These are phyloP conservation scores for Penicillium macrosclerotiorum DNA, from an alignment of 495 filamentous ascomycete genomes.

Conservation along the genomic window DNA sequence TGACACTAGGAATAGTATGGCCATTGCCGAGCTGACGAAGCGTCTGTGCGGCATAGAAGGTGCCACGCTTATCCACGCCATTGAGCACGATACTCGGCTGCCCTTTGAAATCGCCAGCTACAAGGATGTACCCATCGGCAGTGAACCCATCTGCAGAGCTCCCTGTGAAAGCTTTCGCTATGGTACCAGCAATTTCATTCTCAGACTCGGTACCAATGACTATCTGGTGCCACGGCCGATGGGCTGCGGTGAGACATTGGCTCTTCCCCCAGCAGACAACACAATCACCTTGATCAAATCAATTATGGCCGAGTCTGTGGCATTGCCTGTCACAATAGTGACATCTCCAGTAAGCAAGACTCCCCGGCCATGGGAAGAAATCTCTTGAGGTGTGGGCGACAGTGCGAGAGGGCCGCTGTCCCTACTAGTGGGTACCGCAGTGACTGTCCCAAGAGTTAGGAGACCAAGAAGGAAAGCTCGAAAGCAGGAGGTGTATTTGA, in stretches of 20 bases:
- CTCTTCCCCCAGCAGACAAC: constrained; percentile 7
- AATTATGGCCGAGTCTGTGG: constrained; percentile 12
- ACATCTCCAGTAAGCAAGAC: constrained; percentile 8
- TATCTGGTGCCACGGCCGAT: constrained; percentile 13
- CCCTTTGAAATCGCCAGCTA: constrained; percentile 5
- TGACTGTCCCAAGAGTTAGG: constrained; percentile 6
- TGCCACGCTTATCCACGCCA: constrained; percentile 15
- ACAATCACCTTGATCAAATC: constrained; percentile 7
- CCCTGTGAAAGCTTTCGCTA: constrained; percentile 10
- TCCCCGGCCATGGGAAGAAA: background rate
- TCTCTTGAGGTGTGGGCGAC: constrained; percentile 12
- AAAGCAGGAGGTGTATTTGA: background rate
- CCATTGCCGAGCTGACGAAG: constrained; percentile 11
- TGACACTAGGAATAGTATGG: constrained; percentile 5
- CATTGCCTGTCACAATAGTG: constrained; percentile 12
- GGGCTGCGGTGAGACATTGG: constrained; percentile 1
- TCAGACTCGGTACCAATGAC: constrained; percentile 9
- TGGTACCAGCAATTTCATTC: background rate
- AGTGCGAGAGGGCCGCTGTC: background rate
- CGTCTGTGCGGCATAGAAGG: constrained; percentile 17
- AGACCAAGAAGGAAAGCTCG: constrained; percentile 9
- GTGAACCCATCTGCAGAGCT: constrained; percentile 10
- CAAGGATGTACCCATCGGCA: constrained; percentile 14
- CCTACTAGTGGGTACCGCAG: constrained; percentile 2
- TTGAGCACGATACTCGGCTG: constrained; percentile 17